A percentile compares a stretch with the other conserved stretches of the same genome.
Conservation (phyloP, 768 basidiomycete genomes). For the Boletus sensibilis region DNA sequence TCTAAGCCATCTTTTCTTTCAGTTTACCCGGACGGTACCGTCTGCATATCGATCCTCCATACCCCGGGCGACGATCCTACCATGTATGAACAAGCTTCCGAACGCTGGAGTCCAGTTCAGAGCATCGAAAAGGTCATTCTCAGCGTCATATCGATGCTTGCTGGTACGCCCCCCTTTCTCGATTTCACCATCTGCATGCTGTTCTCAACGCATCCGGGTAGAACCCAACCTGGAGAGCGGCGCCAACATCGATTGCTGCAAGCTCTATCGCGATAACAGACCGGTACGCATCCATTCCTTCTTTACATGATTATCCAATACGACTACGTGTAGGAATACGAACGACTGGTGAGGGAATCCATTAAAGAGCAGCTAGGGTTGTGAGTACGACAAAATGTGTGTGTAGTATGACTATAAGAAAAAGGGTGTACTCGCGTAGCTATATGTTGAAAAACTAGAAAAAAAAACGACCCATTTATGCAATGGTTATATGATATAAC, state of each 20-base stretch:
- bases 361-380: slow-evolving; percentile 85
- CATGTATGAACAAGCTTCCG: slow-evolving; percentile 93
- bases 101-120: slow-evolving; percentile 99
- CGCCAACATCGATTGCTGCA: slow-evolving; percentile 97
- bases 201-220: slow-evolving; percentile 23
- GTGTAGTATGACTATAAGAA: slow-evolving; percentile 18
- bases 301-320: not conserved
- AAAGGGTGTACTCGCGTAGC: slow-evolving; percentile 9
- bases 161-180: slow-evolving; percentile 51
- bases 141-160: slow-evolving; percentile 96
- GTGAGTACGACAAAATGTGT: slow-evolving; percentile 30
- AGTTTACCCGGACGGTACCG: slow-evolving; percentile 96
- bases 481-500: not conserved
- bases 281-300: slow-evolving; percentile 36
- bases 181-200: not conserved
- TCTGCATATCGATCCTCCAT: slow-evolving; percentile 98
- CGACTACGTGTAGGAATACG: slow-evolving; percentile 63
- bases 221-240: slow-evolving; percentile 98
- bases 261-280: slow-evolving; percentile 89
- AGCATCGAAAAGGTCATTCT: slow-evolving; percentile 96
- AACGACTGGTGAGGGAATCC: slow-evolving; percentile 77
- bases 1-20: not conserved
- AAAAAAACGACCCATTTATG: not conserved
- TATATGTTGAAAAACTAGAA: not conserved
- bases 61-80: slow-evolving; percentile 90